A percentile compares a stretch with the other conserved stretches of the same genome.
Evolutionary conservation across 495 filamentous ascomycete genomes (phyloP).

Genomic region (Penicillium verhagenii): DNA sequence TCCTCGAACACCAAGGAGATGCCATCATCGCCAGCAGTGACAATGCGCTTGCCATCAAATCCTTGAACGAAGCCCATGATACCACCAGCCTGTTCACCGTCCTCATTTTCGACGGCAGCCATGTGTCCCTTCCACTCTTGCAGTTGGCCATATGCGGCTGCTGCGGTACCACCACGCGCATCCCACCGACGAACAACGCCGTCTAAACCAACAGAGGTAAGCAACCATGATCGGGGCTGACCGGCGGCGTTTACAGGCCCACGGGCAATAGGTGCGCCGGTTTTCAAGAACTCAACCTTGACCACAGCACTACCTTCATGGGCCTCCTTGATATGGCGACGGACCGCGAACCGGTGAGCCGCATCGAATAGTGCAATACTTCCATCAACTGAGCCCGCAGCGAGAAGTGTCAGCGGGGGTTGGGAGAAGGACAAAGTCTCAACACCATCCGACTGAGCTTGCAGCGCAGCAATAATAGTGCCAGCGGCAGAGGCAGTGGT

Average conservation of each 20-base stretch:
- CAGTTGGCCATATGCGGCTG: constrained; percentile 59
- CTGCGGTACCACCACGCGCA: constrained; percentile 71
- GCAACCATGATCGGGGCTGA: constrained; percentile 54
- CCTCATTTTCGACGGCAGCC: constrained; percentile 68
- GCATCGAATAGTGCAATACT: constrained; percentile 86
- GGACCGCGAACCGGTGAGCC: constrained; percentile 75
- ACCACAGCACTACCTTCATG: constrained; percentile 82
- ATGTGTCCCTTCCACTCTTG: constrained; percentile 83
- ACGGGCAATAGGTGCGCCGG: constrained; percentile 24
- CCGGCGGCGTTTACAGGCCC: constrained; percentile 26
- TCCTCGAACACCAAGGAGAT: constrained; percentile 68
- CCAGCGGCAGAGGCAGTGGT: constrained; percentile 65
- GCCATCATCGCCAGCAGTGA: constrained; percentile 88
- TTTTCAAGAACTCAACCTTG: constrained; percentile 81
- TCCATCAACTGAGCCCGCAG: constrained; percentile 87
- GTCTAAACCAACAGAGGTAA: constrained; percentile 82
- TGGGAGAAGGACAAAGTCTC: constrained; percentile 85
- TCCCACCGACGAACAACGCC: constrained; percentile 88
- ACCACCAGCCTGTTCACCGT: constrained; percentile 63
- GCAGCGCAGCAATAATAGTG: constrained; percentile 69
- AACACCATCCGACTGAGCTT: constrained; percentile 73
- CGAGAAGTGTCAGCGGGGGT: constrained; percentile 72
- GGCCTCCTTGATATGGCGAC: constrained; percentile 74
- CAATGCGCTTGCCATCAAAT: constrained; percentile 61
- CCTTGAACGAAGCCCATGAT: constrained; percentile 87